Evolutionary conservation across 805 yeast species (phyloP).

Genomic region (Yarrowia keelungensis): DNA sequence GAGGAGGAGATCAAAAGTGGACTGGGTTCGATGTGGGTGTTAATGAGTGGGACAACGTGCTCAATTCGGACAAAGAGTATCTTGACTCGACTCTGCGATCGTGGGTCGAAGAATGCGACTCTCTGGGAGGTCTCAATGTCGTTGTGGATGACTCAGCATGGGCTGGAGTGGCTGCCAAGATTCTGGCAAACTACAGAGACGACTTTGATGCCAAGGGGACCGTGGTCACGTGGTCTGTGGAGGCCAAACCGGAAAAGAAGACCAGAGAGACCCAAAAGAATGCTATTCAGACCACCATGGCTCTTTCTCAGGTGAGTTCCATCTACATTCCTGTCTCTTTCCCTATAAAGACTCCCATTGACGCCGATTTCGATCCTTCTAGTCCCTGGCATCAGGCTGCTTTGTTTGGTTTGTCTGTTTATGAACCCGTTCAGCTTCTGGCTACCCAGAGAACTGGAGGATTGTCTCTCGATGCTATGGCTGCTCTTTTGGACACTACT

Average conservation of each 20-base stretch:
- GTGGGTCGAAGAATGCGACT: conserved; percentile 77
- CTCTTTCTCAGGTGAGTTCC: conserved; percentile 58
- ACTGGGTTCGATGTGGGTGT: conserved; percentile 58
- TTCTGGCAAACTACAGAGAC: conserved; percentile 66
- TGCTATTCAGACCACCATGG: conserved; percentile 57
- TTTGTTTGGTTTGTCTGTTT: conserved; percentile 50
- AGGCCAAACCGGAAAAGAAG: conserved; percentile 44
- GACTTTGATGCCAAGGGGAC: conserved; percentile 65
- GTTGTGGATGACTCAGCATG: conserved; percentile 81
- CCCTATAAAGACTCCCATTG: conserved; percentile 42
- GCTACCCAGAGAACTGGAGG: conserved; percentile 43
- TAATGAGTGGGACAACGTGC: conserved; percentile 59
- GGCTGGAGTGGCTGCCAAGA: conserved; percentile 73
- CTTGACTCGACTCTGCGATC: conserved; percentile 67
- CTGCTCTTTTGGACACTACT: conserved; percentile 17
- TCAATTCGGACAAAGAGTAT: conserved; percentile 53
- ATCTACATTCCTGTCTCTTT: conserved; percentile 62
- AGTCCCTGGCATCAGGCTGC: conserved; percentile 57
- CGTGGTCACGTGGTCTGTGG: conserved; percentile 58
- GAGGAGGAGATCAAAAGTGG: conserved; percentile 48
- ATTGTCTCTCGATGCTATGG: conserved; percentile 19
- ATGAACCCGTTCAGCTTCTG: conserved; percentile 57
- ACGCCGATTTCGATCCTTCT: conserved; percentile 41
- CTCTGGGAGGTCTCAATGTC: conserved; percentile 71
- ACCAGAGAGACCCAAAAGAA: conserved; percentile 47